Base-by-base conservation (phyloP, 176 grass and related monocot genomes). In the Elaeis guineensis region DNA sequence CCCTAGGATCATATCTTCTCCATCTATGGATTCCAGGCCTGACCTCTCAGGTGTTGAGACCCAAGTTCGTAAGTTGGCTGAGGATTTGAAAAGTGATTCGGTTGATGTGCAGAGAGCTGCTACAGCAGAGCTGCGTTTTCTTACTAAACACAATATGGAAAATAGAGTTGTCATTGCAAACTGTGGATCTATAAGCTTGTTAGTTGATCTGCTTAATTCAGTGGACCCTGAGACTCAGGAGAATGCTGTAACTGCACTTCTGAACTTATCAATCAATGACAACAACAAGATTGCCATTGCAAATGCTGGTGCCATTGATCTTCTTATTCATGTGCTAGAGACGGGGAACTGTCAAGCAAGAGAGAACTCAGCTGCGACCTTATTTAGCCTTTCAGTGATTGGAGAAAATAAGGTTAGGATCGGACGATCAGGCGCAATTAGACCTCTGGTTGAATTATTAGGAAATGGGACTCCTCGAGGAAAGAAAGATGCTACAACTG, bases 221-320 rank as follows among this genome's bases (percentile, higher is more conserved):
- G 6, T 52, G 39, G 90, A 95, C 52, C 64, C 56, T 44, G 63
- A 52, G 18, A 82, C 61, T 23, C 90, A 95, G 75, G 86, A 90
- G 66, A 82, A 81, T 78, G 77, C 86, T 15, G 86, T 95, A 52
- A 95, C 86, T 57, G 26, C 65, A 16, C 77, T 90, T 19, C 65
- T 95, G 53, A 95, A 95, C 69, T 75, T 95, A 60, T 90, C 90
- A 3, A 65, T 90, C 16, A 81, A 86, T 62, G 83, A 95, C 66
- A 90, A 82, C 61, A 95, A 95, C 64, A 95, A 82, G 66, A 79
- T 82, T 15, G 63, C 80, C 30, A 95, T 95, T 23, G 86, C 71
- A 35, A 84, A 44, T 51, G 86, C 86, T 3, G 65, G 77, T 20
- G 82, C 80, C 25, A 74, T 90, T 12, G 77, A 84, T 21, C 82